Base-by-base conservation (phyloP, 257 asterid genomes). In the Salvia rosmarinus region DNA sequence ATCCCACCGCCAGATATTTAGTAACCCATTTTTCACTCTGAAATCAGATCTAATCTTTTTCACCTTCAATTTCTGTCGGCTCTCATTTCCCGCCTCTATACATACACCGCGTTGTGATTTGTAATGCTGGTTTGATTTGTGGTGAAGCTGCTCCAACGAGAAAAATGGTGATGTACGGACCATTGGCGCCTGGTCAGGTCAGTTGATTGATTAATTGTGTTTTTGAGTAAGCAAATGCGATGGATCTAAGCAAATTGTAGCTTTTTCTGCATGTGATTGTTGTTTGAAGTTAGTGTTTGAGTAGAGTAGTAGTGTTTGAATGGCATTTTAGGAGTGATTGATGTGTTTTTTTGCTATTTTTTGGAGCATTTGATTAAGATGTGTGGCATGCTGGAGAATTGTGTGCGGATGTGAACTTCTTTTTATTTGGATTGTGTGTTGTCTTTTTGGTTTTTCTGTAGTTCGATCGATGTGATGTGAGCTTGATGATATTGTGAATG, bases 171-270 rank as follows among this genome's bases (percentile, higher is more conserved):
- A 83, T 91, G 71, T 91, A 86, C 30, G 97, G 95, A 74, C 97
- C 97, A 25, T 55, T 90, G 74, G 76, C 91, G 73, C 91, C 96
- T 72, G 95, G 90, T 37, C 96, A 91, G 97, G 97, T 90, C 30
- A 25, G 84, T 75, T 64, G 75, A 51, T 79, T 10, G 68, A 34
- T 39, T 51, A 3, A 46, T 78, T 62, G 70, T 63, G 60, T 25
- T 12, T 60, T 43, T 58, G n/a, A 73, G 72, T 74, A 10, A 56
- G 66, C 11, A 16, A 32, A 17, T 21, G 70, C 17, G 70, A 17
- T 34, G 71, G 56, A 57, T 52, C 52, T 25, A 44, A 59, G 13
- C 21, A 14, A n/a, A 3, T 67, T 67, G 25, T 1, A 56, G 66
- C 3, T 9, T 11, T 23, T 4, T 44, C 19, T 57, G n/a, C n/a